Evolutionary conservation across 148 eudicot species (phyloP).

Genomic region (Rhododendron vialii): DNA sequence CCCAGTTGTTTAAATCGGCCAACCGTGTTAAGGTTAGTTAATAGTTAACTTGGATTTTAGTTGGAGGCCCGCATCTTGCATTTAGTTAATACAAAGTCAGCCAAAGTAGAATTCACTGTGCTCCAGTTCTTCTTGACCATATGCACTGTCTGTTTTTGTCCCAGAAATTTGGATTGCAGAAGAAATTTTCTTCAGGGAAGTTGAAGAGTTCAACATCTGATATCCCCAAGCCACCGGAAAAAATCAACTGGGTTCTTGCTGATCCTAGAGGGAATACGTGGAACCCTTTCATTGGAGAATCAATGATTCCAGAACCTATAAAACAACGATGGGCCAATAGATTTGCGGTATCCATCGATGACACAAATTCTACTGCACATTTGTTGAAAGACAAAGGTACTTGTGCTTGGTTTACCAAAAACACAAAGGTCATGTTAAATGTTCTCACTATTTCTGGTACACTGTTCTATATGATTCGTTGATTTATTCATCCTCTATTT

Average conservation of each 20-base stretch:
- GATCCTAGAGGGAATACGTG: constrained; percentile 30
- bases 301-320: constrained; percentile 30
- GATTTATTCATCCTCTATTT: background rate
- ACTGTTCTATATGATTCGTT: background rate
- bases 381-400: constrained; percentile 10
- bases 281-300: constrained; percentile 34
- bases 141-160: background rate
- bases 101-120: background rate
- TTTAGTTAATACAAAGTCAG: background rate
- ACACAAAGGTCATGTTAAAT: background rate
- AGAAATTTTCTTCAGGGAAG: constrained; percentile 16
- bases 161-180: constrained; percentile 18
- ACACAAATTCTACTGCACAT: constrained; percentile 1
- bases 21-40: constrained; percentile 25
- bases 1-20: constrained; percentile 24
- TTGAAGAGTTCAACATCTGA: constrained; percentile 20
- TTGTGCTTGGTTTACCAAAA: background rate
- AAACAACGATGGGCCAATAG: constrained; percentile 33
- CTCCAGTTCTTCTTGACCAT: background rate
- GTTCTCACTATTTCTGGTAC: background rate
- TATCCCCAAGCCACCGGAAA: constrained; percentile 24
- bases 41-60: background rate
- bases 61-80: background rate
- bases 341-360: constrained; percentile 20
- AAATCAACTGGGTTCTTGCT: constrained; percentile 45